Conservation (phyloP, 345 rosid genomes). For the Eucalyptus virginea region DNA sequence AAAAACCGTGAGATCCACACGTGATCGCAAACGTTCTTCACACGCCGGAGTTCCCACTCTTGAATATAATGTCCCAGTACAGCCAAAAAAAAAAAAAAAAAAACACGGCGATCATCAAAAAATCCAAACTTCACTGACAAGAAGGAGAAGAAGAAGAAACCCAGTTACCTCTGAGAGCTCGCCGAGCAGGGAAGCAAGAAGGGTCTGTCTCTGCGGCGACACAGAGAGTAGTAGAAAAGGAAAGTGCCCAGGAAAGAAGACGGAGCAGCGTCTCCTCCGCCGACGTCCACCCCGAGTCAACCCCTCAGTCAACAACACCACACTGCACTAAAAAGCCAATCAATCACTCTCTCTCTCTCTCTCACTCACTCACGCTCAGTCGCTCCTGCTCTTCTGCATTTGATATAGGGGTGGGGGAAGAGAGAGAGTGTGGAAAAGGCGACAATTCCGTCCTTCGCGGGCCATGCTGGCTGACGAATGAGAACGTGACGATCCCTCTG, state of each 20-base stretch:
- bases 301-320: not conserved
- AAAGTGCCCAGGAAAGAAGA: not conserved
- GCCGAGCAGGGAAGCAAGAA: not conserved
- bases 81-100: not conserved
- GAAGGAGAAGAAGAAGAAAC: not conserved
- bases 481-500: not conserved
- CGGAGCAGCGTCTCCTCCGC: not conserved
- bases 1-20: not conserved
- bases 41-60: not conserved
- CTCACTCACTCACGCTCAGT: not conserved
- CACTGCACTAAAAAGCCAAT: not conserved
- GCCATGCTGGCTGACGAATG: not conserved
- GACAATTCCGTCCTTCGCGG: not conserved
- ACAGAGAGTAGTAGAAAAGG: not conserved
- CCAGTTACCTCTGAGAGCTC: not conserved
- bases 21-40: not conserved
- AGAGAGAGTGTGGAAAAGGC: not conserved
- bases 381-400: not conserved
- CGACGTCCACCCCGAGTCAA: not conserved
- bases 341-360: not conserved
- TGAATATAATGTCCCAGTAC: not conserved
- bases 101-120: not conserved
- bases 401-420: not conserved
- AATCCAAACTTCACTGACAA: not conserved
- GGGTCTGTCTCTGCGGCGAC: not conserved